phyloP scores from a whole-genome alignment of 2,329 filamentous ascomycete genomes.

The Botrytis sinoallii region DNA sequence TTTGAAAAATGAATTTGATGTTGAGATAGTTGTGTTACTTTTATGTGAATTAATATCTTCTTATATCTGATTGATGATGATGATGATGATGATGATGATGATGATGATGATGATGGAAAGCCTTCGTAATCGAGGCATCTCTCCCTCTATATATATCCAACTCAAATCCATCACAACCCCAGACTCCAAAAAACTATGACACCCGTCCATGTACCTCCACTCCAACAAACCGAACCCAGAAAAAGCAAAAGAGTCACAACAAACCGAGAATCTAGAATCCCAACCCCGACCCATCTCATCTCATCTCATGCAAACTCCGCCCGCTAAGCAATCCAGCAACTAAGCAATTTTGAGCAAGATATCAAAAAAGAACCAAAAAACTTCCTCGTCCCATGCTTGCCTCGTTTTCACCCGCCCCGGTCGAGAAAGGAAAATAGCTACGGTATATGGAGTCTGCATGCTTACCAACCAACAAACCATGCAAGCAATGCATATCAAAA shows the following conservation, averaged over 20 bases:
- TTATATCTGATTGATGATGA: neutral
- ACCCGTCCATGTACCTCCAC: neutral
- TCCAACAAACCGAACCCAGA: neutral
- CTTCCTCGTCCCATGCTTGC: neutral
- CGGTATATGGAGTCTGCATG: no score
- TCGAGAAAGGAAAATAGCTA: neutral
- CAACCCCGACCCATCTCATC: neutral
- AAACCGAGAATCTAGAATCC: neutral
- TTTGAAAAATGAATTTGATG: neutral
- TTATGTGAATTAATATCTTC: neutral
- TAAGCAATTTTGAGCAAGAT: neutral
- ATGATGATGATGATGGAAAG: neutral
- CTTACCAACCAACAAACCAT: neutral
- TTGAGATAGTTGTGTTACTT: neutral
- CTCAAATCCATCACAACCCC: neutral
- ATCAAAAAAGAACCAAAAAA: neutral
- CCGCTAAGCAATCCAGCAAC: neutral
- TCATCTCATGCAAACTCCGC: neutral
- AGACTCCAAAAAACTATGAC: neutral
- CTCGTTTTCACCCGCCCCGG: neutral
- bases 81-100: neutral
- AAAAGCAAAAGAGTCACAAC: neutral
- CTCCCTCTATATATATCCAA: constrained; percentile 3
- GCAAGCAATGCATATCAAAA: neutral
- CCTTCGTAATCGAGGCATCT: neutral